Evolutionary conservation across 2,329 filamentous ascomycete genomes (phyloP), one percentile per base, ranked within the genome.

Genomic region (Erysiphe neolycopersici): DNA sequence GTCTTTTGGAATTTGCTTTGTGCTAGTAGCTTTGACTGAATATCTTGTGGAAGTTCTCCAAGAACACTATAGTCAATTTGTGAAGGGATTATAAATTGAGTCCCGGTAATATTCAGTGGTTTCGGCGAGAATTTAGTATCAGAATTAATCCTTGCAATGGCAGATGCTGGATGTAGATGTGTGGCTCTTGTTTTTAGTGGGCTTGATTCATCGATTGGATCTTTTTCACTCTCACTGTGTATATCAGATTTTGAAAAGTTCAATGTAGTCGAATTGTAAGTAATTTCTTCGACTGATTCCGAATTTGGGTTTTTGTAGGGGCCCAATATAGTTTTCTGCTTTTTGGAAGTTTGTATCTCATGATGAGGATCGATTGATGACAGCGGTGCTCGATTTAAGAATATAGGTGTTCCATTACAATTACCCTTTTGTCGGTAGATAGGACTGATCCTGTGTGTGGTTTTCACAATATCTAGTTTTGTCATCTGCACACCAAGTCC

Each of bases 401-500:
- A 54, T 19, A 56, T 43, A 40, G 68, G 67, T 8, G 63, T 56
- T 44, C 73, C 75, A 61, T 94, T 94, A 32, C 68, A 72, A 17
- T 95, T 64, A 41, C 71, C 76, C 49, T 70, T 76, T 58, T 95
- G 87, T 53, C 83, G 92, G 47, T 79, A 73, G 43, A 84, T 75
- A 1, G 66, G 58, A 2, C 65, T 62, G 1, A 62, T 68, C n/a
- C 67, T 62, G 0, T 59, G 53, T 2, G 64, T 62, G 14, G 61
- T 54, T 53, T 81, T 92, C 52, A 89, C 62, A 0, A 79, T 73
- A 52, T 94, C 84, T 4, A 98, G 67, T 58, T 84, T 94, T 13
- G 84, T 89, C 73, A 95, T 79, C 56, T 94, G 87, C 1, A 95
- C 71, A 0, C 89, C 89, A 10, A 98, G 65, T 0, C 89, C 89